phyloP scores from a whole-genome alignment of 2,329 filamentous ascomycete species.

The Sporothrix luriei region DNA sequence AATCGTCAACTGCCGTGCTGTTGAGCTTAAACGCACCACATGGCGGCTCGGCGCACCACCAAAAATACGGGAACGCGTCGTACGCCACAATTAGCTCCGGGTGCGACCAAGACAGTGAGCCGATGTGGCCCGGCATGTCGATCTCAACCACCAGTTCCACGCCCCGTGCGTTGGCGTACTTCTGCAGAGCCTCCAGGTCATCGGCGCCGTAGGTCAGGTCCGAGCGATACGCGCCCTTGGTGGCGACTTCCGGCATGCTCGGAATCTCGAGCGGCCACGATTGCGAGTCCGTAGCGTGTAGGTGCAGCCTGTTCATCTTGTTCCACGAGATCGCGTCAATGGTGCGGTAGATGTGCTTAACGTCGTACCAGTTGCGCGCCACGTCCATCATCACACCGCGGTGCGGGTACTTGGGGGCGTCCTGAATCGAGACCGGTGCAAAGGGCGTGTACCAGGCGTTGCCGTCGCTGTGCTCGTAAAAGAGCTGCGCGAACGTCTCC shows the following conservation, averaged over 20 bases:
- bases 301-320: slow-evolving; percentile 80
- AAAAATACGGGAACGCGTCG: slow-evolving; percentile 58
- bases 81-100: slow-evolving; percentile 73
- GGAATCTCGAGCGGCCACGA: slow-evolving; percentile 85
- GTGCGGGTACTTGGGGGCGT: slow-evolving; percentile 73
- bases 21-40: slow-evolving; percentile 77
- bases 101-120: slow-evolving; percentile 64
- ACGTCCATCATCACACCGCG: slow-evolving; percentile 81
- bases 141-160: slow-evolving; percentile 75
- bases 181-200: slow-evolving; percentile 68
- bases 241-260: slow-evolving; percentile 68
- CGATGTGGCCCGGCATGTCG: slow-evolving; percentile 79
- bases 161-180: slow-evolving; percentile 68
- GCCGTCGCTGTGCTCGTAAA: slow-evolving; percentile 68
- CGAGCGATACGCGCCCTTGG: slow-evolving; percentile 71
- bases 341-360: slow-evolving; percentile 69
- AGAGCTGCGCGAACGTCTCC: slow-evolving; percentile 77
- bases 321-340: slow-evolving; percentile 77
- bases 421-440: slow-evolving; percentile 71
- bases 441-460: slow-evolving; percentile 65
- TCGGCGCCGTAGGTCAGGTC: slow-evolving; percentile 67
- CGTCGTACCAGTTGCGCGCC: slow-evolving; percentile 69
- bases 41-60: slow-evolving; percentile 64
- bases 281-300: slow-evolving; percentile 81
- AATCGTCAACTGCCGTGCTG: slow-evolving; percentile 66